Conservation (phyloP, 176 grass and related monocot genomes). For the Ampelocalamus luodianensis region DNA sequence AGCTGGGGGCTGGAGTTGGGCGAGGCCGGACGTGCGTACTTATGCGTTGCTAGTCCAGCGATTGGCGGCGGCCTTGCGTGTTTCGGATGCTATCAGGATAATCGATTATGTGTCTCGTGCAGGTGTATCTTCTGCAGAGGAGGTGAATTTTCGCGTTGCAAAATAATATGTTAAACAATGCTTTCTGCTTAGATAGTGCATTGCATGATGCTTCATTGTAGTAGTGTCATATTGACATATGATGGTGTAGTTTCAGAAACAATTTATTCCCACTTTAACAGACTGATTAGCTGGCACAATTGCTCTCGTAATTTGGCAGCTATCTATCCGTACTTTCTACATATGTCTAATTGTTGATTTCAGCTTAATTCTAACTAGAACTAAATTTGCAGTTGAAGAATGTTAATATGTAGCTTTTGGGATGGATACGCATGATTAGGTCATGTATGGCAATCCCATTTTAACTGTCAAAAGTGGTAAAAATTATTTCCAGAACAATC, state of each 20-base stretch:
- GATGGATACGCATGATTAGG: background rate
- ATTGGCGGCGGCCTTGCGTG: constrained; percentile 59
- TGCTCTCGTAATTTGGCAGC: background rate
- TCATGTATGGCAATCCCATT: background rate
- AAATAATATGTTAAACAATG: background rate
- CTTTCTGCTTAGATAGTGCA: background rate
- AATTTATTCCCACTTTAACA: background rate
- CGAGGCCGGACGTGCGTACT: constrained; percentile 67
- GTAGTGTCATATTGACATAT: constrained; percentile 20
- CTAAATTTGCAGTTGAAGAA: background rate
- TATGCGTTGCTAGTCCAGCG: constrained; percentile 67
- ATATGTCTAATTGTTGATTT: constrained; percentile 13
- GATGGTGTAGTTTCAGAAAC: background rate
- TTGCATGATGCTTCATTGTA: background rate
- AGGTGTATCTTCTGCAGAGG: constrained; percentile 58
- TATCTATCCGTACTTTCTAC: background rate
- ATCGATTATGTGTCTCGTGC: constrained; percentile 64
- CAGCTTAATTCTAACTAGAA: constrained; percentile 10
- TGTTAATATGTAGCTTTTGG: constrained; percentile 9
- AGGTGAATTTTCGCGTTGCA: constrained; percentile 16
- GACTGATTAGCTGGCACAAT: background rate
- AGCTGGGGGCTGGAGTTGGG: constrained; percentile 63
- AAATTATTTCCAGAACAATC: background rate
- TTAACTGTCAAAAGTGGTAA: background rate
- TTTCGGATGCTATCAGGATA: constrained; percentile 69